phyloP scores from a whole-genome alignment of 148 eudicot genomes.

The Chenopodium formosanum region DNA sequence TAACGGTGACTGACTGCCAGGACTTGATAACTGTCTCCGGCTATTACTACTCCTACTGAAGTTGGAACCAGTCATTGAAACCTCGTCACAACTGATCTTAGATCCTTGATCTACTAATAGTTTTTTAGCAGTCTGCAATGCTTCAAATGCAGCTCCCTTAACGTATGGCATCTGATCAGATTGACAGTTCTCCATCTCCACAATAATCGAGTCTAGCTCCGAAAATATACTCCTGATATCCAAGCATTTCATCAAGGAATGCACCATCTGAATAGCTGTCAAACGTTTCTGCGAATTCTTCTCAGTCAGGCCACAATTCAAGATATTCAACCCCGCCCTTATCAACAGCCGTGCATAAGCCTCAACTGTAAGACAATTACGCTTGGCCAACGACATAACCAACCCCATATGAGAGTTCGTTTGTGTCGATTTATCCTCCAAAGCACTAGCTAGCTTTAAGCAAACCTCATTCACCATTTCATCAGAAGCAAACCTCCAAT shows the following conservation, averaged over 20 bases:
- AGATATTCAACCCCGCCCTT: constrained; percentile 61
- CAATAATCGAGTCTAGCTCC: constrained; percentile 57
- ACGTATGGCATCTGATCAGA: constrained; percentile 80
- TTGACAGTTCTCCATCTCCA: constrained; percentile 86
- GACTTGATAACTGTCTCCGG: constrained; percentile 40
- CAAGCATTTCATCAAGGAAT: constrained; percentile 76
- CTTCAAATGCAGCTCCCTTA: constrained; percentile 90
- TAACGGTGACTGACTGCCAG: constrained; percentile 52
- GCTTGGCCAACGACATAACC: constrained; percentile 80
- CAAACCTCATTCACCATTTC: constrained; percentile 89
- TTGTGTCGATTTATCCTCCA: constrained; percentile 60
- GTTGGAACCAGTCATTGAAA: constrained; percentile 62
- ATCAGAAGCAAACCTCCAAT: constrained; percentile 87
- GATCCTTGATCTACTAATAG: constrained; percentile 47
- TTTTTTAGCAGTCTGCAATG: constrained; percentile 67
- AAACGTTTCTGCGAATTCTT: constrained; percentile 70
- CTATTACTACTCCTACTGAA: constrained; percentile 36
- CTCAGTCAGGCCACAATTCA: constrained; percentile 54
- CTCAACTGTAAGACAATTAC: constrained; percentile 69
- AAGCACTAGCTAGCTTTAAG: constrained; percentile 70
- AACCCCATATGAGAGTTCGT: constrained; percentile 86
- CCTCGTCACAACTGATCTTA: constrained; percentile 47
- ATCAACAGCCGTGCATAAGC: constrained; percentile 79
- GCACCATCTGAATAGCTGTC: constrained; percentile 89
- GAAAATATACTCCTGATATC: constrained; percentile 72